phyloP scores from a whole-genome alignment of 192 early-diverging fungal species.

The Endogone sp. region DNA sequence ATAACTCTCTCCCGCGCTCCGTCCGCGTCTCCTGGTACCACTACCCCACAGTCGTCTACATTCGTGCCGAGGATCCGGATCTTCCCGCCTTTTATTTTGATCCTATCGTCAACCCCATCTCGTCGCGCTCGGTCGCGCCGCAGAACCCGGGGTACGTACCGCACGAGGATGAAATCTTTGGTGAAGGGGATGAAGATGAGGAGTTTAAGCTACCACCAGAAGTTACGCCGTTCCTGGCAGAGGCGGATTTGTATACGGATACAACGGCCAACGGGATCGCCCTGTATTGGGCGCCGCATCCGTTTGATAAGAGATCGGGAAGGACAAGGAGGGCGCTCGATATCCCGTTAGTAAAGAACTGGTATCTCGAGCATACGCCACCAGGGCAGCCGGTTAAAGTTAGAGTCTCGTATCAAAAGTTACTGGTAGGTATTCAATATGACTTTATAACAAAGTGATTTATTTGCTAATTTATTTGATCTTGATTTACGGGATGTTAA shows the following conservation, averaged over 20 bases:
- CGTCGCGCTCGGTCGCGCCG: constrained; percentile 62
- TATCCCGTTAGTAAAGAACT: constrained; percentile 92
- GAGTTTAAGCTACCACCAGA: constrained; percentile 80
- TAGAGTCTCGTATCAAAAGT: constrained; percentile 97
- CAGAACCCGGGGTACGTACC: constrained; percentile 32
- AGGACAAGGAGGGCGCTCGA: constrained; percentile 88
- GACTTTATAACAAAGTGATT: too few species aligned
- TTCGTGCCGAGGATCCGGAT: constrained; percentile 89
- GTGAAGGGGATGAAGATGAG: constrained; percentile 80
- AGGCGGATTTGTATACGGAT: constrained; percentile 78
- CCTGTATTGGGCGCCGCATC: constrained; percentile 98
- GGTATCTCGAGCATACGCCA: constrained; percentile 98
- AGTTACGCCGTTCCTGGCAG: constrained; percentile 76
- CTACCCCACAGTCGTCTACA: constrained; percentile 84
- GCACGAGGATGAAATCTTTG: constrained; percentile 69
- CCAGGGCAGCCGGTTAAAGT: constrained; percentile 94
- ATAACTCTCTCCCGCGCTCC: constrained; percentile 93
- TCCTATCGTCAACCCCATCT: constrained; percentile 97
- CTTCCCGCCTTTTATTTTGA: constrained; percentile 98
- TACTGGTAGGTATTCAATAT: constrained; percentile 45
- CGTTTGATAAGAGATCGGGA: constrained; percentile 92
- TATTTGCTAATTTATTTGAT: too few species aligned
- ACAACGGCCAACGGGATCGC: constrained; percentile 90
- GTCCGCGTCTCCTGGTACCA: constrained; percentile 94
- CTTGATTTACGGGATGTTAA: too few species aligned